Conservation (phyloP, 163 green algal genomes). For the Volvox carteri region DNA sequence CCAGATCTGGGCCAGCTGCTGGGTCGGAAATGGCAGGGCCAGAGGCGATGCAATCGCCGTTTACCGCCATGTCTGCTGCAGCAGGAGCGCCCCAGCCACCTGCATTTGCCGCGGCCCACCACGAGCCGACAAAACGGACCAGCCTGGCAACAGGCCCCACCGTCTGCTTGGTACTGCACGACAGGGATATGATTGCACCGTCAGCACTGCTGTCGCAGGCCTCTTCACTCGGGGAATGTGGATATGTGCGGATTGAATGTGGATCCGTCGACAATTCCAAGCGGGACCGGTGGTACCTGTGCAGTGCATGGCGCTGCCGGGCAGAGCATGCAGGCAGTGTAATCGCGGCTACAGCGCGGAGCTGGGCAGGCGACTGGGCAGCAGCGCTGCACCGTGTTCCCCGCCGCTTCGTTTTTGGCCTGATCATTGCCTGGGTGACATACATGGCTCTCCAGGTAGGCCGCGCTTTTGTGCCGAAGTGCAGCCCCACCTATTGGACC, state of each 20-base stretch:
- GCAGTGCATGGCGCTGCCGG: neutral
- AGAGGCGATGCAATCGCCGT: neutral
- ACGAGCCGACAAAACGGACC: neutral
- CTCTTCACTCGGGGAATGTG: neutral
- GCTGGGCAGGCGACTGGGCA: neutral
- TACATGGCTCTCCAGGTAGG: slow-evolving; percentile 45
- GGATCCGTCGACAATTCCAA: too few relatives aligned
- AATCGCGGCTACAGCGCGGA: neutral
- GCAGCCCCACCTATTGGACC: slow-evolving; percentile 42
- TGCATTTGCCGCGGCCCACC: neutral
- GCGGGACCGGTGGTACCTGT: neutral
- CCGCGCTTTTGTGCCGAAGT: neutral
- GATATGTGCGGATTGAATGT: neutral
- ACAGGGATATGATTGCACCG: neutral
- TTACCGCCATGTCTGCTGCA: neutral
- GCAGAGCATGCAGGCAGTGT: neutral
- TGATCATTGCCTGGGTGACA: slow-evolving; percentile 35
- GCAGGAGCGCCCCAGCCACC: neutral
- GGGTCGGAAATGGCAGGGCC: too few relatives aligned
- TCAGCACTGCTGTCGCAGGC: neutral
- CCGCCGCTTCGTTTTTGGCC: neutral
- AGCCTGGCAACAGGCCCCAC: too few relatives aligned
- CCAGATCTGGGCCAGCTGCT: neutral
- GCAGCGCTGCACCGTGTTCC: slow-evolving; percentile 4
- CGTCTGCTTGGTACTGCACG: neutral